Evolutionary conservation across 345 rosid species (phyloP).

Genomic region (Cochlearia excelsa): DNA sequence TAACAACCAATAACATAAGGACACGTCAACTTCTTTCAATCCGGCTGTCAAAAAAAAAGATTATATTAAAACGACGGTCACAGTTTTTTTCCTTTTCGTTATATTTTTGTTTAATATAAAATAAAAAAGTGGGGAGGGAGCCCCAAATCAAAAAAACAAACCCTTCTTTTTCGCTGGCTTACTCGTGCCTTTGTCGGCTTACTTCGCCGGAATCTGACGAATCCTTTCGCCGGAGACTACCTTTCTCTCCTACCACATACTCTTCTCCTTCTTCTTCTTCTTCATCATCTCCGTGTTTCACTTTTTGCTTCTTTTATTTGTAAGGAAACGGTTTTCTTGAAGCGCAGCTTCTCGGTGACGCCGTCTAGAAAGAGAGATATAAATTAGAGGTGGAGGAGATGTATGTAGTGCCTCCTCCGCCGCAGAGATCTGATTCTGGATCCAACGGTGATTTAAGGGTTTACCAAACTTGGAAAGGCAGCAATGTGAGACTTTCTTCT

Average conservation of each 20-base stretch:
- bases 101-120: not conserved
- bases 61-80: conserved; percentile 24
- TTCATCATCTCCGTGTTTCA: not conserved
- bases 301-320: not conserved
- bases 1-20: not conserved
- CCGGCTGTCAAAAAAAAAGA: conserved; percentile 16
- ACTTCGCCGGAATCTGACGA: conserved; percentile 37
- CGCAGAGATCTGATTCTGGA: conserved; percentile 72
- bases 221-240: conserved; percentile 31
- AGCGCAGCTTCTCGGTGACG: conserved; percentile 29
- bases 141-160: conserved; percentile 1
- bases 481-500: conserved; percentile 57
- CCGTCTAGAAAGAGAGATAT: conserved; percentile 2
- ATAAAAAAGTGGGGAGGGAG: conserved; percentile 22
- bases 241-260: not conserved
- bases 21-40: conserved; percentile 8
- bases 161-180: conserved; percentile 33
- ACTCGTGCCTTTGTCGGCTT: conserved; percentile 43
- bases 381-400: conserved; percentile 43
- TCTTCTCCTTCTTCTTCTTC: not conserved
- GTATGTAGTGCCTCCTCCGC: conserved; percentile 80
- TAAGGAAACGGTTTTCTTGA: conserved; percentile 6
- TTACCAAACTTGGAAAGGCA: conserved; percentile 93
- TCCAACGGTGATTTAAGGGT: conserved; percentile 57
- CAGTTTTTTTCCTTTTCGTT: not conserved